phyloP scores from a whole-genome alignment of 176 grass and related monocot species.

The sorghum (Sorghum bicolor) region DNA sequence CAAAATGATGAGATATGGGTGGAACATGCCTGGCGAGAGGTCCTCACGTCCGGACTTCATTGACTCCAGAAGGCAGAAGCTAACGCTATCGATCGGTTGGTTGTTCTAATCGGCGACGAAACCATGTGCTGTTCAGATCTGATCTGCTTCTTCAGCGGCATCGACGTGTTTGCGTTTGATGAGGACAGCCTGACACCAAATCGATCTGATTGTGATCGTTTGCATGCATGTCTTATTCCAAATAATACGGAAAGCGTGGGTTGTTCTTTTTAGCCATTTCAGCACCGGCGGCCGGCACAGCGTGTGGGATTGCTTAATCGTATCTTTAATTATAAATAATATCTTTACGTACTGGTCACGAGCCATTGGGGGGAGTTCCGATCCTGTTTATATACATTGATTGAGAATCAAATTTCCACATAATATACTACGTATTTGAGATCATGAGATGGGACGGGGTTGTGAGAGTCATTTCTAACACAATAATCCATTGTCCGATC shows the following conservation, averaged over 20 bases:
- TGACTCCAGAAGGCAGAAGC: conserved; percentile 7
- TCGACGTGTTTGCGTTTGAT: background rate
- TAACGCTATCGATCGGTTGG: background rate
- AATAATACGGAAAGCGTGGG: background rate
- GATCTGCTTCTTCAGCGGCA: background rate
- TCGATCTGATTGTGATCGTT: background rate
- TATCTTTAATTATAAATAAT: no score
- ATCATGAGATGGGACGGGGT: no score
- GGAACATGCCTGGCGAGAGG: conserved; percentile 24
- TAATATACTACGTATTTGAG: no score
- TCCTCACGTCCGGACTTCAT: conserved; percentile 33
- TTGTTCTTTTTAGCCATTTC: background rate
- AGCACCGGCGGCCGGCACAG: no score
- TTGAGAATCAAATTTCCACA: background rate
- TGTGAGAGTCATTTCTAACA: no score
- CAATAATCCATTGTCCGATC: no score
- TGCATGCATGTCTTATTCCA: background rate
- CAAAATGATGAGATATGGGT: conserved; percentile 22
- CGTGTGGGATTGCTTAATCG: no score
- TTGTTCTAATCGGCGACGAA: background rate
- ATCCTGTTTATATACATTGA: background rate
- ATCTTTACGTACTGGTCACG: no score
- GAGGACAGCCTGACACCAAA: conserved; percentile 16
- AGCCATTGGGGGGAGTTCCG: background rate
- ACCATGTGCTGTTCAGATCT: conserved; percentile 20